Base-by-base conservation (phyloP, 106 monocot genomes). In the Platanthera zijinensis region DNA sequence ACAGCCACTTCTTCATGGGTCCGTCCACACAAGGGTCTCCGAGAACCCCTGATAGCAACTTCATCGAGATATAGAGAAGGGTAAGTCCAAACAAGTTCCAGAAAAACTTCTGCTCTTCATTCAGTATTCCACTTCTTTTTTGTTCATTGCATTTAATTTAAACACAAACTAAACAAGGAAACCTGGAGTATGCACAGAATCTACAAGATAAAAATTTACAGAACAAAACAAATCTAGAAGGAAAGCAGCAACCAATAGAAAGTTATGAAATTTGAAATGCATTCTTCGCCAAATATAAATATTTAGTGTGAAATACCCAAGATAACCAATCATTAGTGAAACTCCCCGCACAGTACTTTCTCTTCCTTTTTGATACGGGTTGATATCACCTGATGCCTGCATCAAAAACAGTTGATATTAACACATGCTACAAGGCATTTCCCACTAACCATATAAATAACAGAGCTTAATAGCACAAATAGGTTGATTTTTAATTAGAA, bases 301-400 rank as follows among this genome's bases (percentile, higher is more conserved):
- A 39, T 22, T 59, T 52, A 70, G n/a, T 18, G 56, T 50, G 30
- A 8, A 6, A 71, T 92, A 92, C 96, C 96, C 96, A 69, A 96
- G 89, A 71, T 96, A 96, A 78, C 96, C 93, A 63, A 86, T 75
- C 96, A 96, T 96, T 71, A 96, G 86, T 51, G 74, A 84, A 56
- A 96, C 78, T 1, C 96, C 96, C 93, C 84, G 93, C 45, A 89
- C 64, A 75, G 96, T 96, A 82, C 83, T 96, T 83, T 93, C 93
- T 81, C 91, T 89, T 78, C 92, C 96, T 39, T 11, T 69, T 52
- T 84, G 86, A 53, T 91, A 87, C 48, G 84, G 78, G 77, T 78
- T 86, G 52, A 83, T 77, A 59, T 83, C 93, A 76, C 81, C 69
- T 75, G 87, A 86, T 59, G 76, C 89, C 92, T 89, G 61, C 78